Evolutionary conservation across 75 land plant species (phyloP).

Genomic region (Pinus taeda): DNA sequence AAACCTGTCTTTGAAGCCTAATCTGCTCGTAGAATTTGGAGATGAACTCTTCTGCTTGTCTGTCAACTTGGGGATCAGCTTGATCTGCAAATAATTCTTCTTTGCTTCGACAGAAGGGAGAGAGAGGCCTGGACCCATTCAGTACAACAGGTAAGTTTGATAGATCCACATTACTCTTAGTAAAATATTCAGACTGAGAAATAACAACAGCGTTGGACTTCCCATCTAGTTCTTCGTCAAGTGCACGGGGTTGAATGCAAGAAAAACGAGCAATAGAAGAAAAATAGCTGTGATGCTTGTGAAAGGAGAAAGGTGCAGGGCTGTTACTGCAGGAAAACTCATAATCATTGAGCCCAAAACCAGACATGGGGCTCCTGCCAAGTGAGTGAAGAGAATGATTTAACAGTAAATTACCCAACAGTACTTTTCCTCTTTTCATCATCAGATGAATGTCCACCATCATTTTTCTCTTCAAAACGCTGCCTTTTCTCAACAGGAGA

Average conservation of each 20-base stretch:
- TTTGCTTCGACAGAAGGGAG: slow-evolving; percentile 12
- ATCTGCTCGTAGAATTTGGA: slow-evolving; percentile 54
- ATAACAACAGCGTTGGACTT: slow-evolving; percentile 1
- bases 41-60: slow-evolving; percentile 60
- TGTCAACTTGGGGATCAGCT: slow-evolving; percentile 40
- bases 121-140: background rate
- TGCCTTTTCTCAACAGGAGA: slow-evolving; percentile 35
- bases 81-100: background rate
- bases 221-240: background rate
- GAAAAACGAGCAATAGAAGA: background rate
- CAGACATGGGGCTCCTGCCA: slow-evolving; percentile 1
- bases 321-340: slow-evolving; percentile 47
- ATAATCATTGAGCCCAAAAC: slow-evolving; percentile 9
- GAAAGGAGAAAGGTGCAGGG: slow-evolving; percentile 9
- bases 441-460: slow-evolving; percentile 34
- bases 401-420: slow-evolving; percentile 15
- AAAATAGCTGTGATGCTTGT: slow-evolving; percentile 5
- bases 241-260: slow-evolving; percentile 6
- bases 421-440: slow-evolving; percentile 42
- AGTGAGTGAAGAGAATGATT: slow-evolving; percentile 15
- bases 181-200: background rate
- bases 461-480: slow-evolving; percentile 24
- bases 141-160: background rate
- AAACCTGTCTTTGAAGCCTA: slow-evolving; percentile 51
- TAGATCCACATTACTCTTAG: background rate